Evolutionary conservation across 306 rosid species (phyloP).

Genomic region (Amphicarpaea edgeworthii): DNA sequence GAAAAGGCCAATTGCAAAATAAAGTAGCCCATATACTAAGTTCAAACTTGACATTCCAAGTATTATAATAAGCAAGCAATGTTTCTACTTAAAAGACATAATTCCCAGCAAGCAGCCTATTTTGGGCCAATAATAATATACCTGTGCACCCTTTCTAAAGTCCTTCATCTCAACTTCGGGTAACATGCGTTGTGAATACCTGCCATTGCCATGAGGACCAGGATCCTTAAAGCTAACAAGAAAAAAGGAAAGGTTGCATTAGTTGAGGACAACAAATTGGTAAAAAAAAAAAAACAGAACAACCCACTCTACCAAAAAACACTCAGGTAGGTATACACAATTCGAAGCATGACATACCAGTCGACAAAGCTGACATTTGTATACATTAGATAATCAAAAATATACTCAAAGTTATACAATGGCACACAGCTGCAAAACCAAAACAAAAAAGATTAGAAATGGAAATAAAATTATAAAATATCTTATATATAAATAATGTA

Average conservation of each 20-base stretch:
- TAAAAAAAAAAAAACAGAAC: slow-evolving; percentile 29
- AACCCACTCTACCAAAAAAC: slow-evolving; percentile 9
- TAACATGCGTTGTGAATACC: slow-evolving; percentile 88
- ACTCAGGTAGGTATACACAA: neutral
- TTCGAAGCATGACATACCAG: slow-evolving; percentile 61
- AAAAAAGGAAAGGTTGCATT: slow-evolving; percentile 21
- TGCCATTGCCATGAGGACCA: slow-evolving; percentile 97
- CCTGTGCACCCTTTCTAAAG: slow-evolving; percentile 99
- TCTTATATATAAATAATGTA: slow-evolving; percentile 19
- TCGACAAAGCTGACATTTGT: slow-evolving; percentile 94
- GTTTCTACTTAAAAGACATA: slow-evolving; percentile 8
- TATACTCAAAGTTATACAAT: slow-evolving; percentile 73
- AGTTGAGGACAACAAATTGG: slow-evolving; percentile 21
- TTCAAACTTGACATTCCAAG: slow-evolving; percentile 32
- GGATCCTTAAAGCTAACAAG: slow-evolving; percentile 86
- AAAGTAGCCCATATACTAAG: slow-evolving; percentile 27
- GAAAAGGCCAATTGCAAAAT: slow-evolving; percentile 26
- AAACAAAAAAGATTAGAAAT: slow-evolving; percentile 43
- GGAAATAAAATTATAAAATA: too few relatives aligned
- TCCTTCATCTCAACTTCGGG: slow-evolving; percentile 93
- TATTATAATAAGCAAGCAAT: slow-evolving; percentile 3
- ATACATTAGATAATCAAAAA: slow-evolving; percentile 78
- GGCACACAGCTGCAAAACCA: slow-evolving; percentile 90
- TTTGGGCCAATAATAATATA: slow-evolving; percentile 46
- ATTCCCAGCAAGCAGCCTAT: neutral